These are phyloP conservation scores for Saturnispora serradocipensis DNA, from an alignment of 805 yeast genomes.

Conservation along the genomic window DNA sequence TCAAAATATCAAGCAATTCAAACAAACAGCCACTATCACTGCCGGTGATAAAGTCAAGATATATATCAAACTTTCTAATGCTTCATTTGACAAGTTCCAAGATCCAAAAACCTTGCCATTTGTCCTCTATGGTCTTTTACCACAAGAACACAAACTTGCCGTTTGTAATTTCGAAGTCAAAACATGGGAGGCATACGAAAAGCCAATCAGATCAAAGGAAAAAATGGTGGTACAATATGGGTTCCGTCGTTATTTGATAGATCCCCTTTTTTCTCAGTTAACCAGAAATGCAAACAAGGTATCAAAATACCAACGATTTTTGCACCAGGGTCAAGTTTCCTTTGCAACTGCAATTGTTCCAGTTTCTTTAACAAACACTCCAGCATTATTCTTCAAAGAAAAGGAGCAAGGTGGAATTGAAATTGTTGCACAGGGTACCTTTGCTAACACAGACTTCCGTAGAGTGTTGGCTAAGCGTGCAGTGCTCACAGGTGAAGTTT, in stretches of 20 bases:
- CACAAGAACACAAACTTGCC: constrained; percentile 80
- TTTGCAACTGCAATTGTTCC: constrained; percentile 89
- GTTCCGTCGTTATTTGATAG: constrained; percentile 73
- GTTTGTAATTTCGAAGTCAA: constrained; percentile 74
- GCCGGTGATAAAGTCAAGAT: constrained; percentile 63
- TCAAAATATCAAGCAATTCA: constrained; percentile 52
- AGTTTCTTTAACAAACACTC: constrained; percentile 71
- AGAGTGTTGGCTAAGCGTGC: constrained; percentile 83
- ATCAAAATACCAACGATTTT: constrained; percentile 74
- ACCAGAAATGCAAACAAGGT: constrained; percentile 76
- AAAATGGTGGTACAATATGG: constrained; percentile 85
- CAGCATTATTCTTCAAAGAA: constrained; percentile 73
- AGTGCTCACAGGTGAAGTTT: constrained; percentile 87
- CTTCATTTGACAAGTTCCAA: constrained; percentile 34
- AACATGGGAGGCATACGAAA: constrained; percentile 84
- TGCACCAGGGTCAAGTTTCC: constrained; percentile 65
- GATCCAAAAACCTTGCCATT: constrained; percentile 42
- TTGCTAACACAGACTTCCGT: constrained; percentile 75
- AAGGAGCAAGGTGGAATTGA: constrained; percentile 32
- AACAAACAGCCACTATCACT: constrained; percentile 35
- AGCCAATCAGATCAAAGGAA: constrained; percentile 79
- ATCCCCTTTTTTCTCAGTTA: constrained; percentile 76
- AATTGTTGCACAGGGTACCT: constrained; percentile 83
- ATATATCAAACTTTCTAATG: constrained; percentile 47
- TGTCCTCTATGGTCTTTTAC: constrained; percentile 62